Conservation (phyloP, 345 rosid species). For the Kernera saxatilis region DNA sequence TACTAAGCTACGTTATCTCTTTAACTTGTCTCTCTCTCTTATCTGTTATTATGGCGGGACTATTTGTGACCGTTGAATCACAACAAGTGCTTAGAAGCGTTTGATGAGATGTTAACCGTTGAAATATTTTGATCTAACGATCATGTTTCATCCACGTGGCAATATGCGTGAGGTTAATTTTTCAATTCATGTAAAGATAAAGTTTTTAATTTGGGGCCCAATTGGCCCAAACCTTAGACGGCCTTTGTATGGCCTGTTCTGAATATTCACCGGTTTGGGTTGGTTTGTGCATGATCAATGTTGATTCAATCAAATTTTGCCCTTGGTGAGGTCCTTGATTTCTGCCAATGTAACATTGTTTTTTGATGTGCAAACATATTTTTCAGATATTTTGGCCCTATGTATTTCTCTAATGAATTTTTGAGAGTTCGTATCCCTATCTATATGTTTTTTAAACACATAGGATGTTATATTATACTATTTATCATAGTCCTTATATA, state of each 20-base stretch:
- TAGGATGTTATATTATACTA: no score
- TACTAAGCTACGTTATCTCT: constrained; percentile 27
- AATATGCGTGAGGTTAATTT: neutral
- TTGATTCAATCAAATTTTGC: no score
- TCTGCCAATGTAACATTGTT: no score
- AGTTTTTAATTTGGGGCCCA: no score
- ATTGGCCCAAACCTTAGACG: neutral
- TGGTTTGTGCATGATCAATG: no score
- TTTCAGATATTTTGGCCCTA: no score
- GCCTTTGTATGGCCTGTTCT: neutral
- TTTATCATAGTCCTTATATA: no score
- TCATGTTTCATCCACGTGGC: neutral
- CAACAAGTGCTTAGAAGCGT: neutral
- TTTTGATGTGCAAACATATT: no score
- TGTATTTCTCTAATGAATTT: no score
- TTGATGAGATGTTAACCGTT: constrained; percentile 10
- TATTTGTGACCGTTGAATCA: constrained; percentile 27
- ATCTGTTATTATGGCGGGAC: constrained; percentile 28
- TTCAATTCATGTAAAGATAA: neutral
- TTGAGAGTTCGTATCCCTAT: no score
- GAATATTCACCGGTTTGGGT: neutral
- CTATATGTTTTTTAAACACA: no score
- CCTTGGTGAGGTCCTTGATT: no score
- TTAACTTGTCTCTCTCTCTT: neutral
- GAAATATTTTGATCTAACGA: neutral